Conservation (phyloP, 2,329 filamentous ascomycete species). For the Lecanosticta acicola region DNA sequence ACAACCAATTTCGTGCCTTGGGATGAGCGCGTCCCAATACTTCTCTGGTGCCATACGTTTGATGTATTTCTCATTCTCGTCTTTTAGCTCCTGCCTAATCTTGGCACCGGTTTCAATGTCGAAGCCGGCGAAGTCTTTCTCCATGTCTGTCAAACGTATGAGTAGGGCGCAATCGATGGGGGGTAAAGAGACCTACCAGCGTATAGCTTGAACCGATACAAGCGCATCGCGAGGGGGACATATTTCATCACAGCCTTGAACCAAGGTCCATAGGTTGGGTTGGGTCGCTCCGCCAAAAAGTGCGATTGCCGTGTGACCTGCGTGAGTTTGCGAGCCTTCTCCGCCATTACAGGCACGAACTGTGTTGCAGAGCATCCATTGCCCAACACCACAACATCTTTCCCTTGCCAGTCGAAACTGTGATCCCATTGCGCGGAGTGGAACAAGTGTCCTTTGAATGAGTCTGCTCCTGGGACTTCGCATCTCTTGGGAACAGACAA, state of each 20-base stretch:
- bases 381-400: constrained; percentile 37
- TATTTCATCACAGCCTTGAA: constrained; percentile 45
- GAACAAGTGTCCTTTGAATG: constrained; percentile 35
- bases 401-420: constrained; percentile 34
- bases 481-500: constrained; percentile 26
- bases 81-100: constrained; percentile 35
- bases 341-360: constrained; percentile 43
- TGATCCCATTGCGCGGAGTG: constrained; percentile 42
- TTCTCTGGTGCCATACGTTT: constrained; percentile 33
- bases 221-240: constrained; percentile 41
- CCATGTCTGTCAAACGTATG: no score
- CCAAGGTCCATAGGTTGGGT: constrained; percentile 36
- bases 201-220: constrained; percentile 42
- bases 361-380: constrained; percentile 48
- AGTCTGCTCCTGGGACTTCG: constrained; percentile 28
- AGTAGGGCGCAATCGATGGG: no score
- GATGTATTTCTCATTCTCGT: constrained; percentile 41
- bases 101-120: constrained; percentile 35
- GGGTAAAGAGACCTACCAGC: no score
- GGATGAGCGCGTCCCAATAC: constrained; percentile 43
- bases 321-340: constrained; percentile 37
- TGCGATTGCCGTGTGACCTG: constrained; percentile 50
- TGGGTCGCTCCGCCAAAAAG: constrained; percentile 44
- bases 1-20: constrained; percentile 43
- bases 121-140: constrained; percentile 42